phyloP scores from a whole-genome alignment of 139 green algal species.

The Astrephomene gubernaculifera region DNA sequence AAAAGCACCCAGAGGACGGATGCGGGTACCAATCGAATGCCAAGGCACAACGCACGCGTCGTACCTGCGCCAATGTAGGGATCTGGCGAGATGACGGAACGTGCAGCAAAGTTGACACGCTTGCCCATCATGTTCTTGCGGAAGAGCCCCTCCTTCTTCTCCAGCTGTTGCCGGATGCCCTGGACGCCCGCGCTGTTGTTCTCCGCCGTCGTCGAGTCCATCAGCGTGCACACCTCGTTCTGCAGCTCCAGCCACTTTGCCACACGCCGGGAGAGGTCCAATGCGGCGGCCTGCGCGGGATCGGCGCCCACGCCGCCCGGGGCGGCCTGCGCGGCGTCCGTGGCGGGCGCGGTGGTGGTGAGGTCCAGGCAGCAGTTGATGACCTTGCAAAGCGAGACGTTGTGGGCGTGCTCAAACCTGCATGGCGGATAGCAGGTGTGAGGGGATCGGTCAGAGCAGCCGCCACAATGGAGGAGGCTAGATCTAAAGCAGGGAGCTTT shows the following conservation, averaged over 20 bases:
- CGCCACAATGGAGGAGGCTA: no score
- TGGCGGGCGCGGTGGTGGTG: conserved; percentile 45
- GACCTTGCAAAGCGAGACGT: conserved; percentile 80
- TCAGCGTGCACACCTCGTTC: conserved; percentile 83
- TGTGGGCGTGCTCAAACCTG: conserved; percentile 95
- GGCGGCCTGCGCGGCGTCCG: conserved; percentile 7
- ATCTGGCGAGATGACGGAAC: conserved; percentile 98
- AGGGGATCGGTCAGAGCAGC: no score
- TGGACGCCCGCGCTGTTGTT: neutral
- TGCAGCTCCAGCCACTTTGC: conserved; percentile 88
- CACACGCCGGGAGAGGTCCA: conserved; percentile 62
- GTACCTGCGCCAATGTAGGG: conserved; percentile 81
- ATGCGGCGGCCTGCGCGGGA: conserved; percentile 11
- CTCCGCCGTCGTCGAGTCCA: conserved; percentile 85
- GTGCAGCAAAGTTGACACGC: conserved; percentile 96
- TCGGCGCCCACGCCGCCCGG: conserved; percentile 2
- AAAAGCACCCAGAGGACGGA: no score
- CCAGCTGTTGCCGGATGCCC: conserved; percentile 87
- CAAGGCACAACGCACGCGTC: no score
- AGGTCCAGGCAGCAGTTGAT: conserved; percentile 86
- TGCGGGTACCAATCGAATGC: no score
- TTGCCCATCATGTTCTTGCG: conserved; percentile 99
- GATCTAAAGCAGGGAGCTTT: no score
- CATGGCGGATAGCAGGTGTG: no score
- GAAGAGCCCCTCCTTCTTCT: conserved; percentile 98